Evolutionary conservation across 2,329 filamentous ascomycete genomes (phyloP), one percentile per base, ranked within the genome.

Genomic region (Monosporascus sp.): DNA sequence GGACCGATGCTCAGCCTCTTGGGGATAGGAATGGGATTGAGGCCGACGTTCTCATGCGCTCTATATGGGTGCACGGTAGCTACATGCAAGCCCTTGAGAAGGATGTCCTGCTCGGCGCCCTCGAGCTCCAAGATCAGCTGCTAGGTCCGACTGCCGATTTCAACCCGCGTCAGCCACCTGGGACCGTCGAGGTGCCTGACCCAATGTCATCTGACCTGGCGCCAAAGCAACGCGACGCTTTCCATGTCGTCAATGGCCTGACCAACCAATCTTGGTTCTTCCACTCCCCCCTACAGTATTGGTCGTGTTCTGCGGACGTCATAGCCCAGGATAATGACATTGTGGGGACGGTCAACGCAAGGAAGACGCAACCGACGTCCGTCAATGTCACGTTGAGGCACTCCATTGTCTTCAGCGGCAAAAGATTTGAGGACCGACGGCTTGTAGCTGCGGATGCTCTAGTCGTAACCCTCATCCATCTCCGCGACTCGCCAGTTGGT

Each of bases 381-480:
- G 82, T 89, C 62, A 90, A 91, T 65, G 76, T 91, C 44, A 90
- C 87, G 0, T 72, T 93, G 27, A 81, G 88, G 9, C 88, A 90
- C 63, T 89, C 87, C 2, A 90, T 89, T 50, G 88, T 92, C 19
- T 91, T 93, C 61, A 90, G 88, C 54, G 89, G 89, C n/a, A 91
- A 92, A 65, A 78, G 80, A 4, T 92, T 91, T 59, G 80, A 85
- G 53, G 82, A 88, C 53, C 80, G 83, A 11, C 80, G 76, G 50
- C 76, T 93, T 2, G 74, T 85, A 24, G 87, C 87, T 5, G 88
- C 87, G 1, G 89, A 93, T 71, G 87, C 89, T 2, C 75, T 93
- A 5, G 88, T 93, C 52, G 85, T 93, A 55, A 91, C 88, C 7
- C 72, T 93, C 7, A 80, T 92, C 55, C 86, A 91, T 64, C 81